Evolutionary conservation across 176 grass and related monocot species (phyloP).

Genomic region (Hordeum marinum): DNA sequence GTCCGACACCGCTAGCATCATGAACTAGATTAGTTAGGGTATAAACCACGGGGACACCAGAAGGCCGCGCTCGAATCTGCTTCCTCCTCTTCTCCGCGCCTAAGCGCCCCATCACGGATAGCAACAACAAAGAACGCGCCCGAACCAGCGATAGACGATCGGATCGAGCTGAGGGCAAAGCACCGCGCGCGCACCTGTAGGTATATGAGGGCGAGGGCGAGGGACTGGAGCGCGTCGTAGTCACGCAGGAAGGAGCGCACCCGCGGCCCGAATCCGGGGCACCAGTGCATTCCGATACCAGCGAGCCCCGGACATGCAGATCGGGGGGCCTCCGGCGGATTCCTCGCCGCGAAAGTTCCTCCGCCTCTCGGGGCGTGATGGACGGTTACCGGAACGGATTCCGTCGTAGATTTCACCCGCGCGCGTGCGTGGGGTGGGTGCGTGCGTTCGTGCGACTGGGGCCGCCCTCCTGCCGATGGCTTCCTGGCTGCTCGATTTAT

Average conservation of each 20-base stretch:
- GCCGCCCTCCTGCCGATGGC: not conserved
- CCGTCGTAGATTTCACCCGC: not conserved
- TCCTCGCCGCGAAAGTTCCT: not conserved
- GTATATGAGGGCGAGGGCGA: constrained; percentile 85
- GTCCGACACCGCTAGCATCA: not conserved
- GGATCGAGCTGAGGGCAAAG: not conserved
- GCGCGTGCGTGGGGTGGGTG: not conserved
- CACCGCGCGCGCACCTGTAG: constrained; percentile 57
- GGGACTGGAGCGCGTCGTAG: constrained; percentile 83
- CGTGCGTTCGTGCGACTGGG: not conserved
- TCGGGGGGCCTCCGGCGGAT: not conserved
- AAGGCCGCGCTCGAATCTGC: not conserved
- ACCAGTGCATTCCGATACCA: constrained; percentile 54
- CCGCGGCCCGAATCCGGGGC: constrained; percentile 50
- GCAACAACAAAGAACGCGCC: not conserved
- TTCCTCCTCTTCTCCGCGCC: not conserved
- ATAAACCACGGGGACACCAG: not conserved
- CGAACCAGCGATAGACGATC: constrained; percentile 16
- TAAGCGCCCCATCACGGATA: not conserved
- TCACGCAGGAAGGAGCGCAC: constrained; percentile 86
- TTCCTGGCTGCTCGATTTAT: not conserved
- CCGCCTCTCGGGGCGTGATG: not conserved
- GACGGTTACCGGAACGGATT: not conserved
- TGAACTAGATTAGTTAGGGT: not conserved
- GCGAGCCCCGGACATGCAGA: constrained; percentile 25